A percentile compares a stretch with the other conserved stretches of the same genome.
phyloP scores from a whole-genome alignment of 805 yeast genomes.

The Danielia oregonensis region DNA sequence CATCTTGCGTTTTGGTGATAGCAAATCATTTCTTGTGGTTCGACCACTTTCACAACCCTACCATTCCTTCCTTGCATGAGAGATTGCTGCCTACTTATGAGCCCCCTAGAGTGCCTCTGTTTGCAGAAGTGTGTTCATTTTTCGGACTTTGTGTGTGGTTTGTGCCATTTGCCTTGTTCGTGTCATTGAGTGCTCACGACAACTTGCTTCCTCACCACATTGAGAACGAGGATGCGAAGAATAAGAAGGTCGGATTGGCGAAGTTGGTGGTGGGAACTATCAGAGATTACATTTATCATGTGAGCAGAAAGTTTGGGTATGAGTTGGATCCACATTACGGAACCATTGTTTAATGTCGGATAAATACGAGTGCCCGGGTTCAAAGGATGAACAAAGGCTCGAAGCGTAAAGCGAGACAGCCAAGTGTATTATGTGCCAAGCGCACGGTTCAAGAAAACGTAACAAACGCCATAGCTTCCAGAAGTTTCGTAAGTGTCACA shows the following conservation, averaged over 20 bases:
- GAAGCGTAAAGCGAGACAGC: too few relatives aligned
- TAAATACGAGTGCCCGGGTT: too few relatives aligned
- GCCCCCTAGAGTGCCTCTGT: slow-evolving; percentile 71
- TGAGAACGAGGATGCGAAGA: slow-evolving; percentile 20
- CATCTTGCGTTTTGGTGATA: slow-evolving; percentile 69
- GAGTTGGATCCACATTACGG: slow-evolving; percentile 60
- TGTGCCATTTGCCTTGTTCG: slow-evolving; percentile 87
- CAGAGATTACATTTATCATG: slow-evolving; percentile 44
- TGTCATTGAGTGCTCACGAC: slow-evolving; percentile 88
- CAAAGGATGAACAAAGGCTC: too few relatives aligned
- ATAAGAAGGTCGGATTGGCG: slow-evolving; percentile 52
- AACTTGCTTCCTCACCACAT: slow-evolving; percentile 67
- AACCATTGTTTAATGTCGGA: slow-evolving; percentile 31
- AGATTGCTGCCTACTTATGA: slow-evolving; percentile 55
- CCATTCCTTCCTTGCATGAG: slow-evolving; percentile 64
- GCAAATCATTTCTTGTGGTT: slow-evolving; percentile 90
- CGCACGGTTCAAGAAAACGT: too few relatives aligned
- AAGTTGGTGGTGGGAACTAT: slow-evolving; percentile 57
- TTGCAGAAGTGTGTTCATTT: slow-evolving; percentile 90
- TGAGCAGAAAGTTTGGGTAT: slow-evolving; percentile 58
- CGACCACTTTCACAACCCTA: slow-evolving; percentile 69
- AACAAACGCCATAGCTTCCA: too few relatives aligned
- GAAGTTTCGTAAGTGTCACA: too few relatives aligned
- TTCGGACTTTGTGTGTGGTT: slow-evolving; percentile 94
- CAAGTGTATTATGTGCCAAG: too few relatives aligned